Base-by-base conservation (phyloP, 2,329 filamentous ascomycete genomes). In the Aspergillus amoenus region DNA sequence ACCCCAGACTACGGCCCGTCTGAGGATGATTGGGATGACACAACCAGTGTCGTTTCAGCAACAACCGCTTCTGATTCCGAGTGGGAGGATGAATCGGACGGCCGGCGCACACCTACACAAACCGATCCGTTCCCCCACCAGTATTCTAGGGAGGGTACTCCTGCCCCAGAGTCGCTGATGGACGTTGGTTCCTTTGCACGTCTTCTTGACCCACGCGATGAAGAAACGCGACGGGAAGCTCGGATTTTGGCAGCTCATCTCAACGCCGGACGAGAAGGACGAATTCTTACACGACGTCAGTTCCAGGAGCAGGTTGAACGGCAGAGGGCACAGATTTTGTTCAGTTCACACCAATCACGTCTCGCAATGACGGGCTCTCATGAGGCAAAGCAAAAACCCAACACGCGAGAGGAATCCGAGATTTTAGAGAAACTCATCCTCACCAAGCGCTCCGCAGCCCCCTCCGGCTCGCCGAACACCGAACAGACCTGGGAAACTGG, bases 181-280 rank as follows among this genome's bases (percentile, higher is more conserved):
- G 85, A 86, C 53, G 79, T 88, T 56, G 72, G 80, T 11, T 87
- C 90, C 56, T 82, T 99, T 13, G 90, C 92, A 2, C 84, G 88
- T 22, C 85, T 97, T 0, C 84, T 99, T 7, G 86, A 96, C 64
- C 94, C 94, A 1, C 84, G 83, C 59, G 91, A 84, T 32, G 81
- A 84, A 0, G 90, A 93, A 59, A 89, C 95, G 61, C 86, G 87
- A 40, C 86, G 92, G 52, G 90, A 96, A 75, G 93, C 94, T 0
- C 84, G 85, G 52, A 83, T 92, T 1, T 82, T 97, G 2, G 88
- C 93, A 5, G 88, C 90, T 0, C 93, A 96, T 71, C 81, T 97
- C 1, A 80, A 83, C 56, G 87, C 85, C 5, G 68, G 65, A 5
- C 67, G 66, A 48, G 70, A 72, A 58, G 80, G 87, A 24, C 82